These are phyloP conservation scores for Paraurostyla sp. DNA, from an alignment of 73 alveolate genomes.

Conservation along the genomic window DNA sequence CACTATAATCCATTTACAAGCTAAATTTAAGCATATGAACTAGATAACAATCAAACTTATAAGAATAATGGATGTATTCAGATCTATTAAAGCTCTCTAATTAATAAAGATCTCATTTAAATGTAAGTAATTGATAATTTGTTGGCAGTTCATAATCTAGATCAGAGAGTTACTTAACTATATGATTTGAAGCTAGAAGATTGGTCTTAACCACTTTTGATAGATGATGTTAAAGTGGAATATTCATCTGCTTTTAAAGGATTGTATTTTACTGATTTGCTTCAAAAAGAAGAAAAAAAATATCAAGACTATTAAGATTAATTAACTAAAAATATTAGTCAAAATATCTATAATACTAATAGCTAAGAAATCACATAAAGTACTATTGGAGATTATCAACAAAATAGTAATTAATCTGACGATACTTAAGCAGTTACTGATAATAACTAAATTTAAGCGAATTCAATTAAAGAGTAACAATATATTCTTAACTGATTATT, in stretches of 20 bases:
- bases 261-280: slow-evolving; percentile 5
- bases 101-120: neutral
- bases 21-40: slow-evolving; percentile 17
- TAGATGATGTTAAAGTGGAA: neutral
- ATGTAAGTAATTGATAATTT: slow-evolving; percentile 53
- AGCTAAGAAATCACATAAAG: neutral
- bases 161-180: neutral
- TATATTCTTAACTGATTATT: neutral
- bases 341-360: neutral
- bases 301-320: neutral
- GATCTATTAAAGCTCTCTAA: neutral
- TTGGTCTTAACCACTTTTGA: slow-evolving; percentile 5
- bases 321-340: neutral
- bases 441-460: neutral
- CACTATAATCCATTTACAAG: slow-evolving; percentile 36
- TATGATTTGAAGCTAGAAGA: slow-evolving; percentile 52
- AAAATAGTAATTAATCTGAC: too few species aligned
- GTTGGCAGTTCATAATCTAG: slow-evolving; percentile 52
- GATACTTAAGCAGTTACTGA: too few species aligned
- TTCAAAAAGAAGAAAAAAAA: slow-evolving; percentile 1
- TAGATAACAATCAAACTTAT: slow-evolving; percentile 17
- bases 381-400: neutral
- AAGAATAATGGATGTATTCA: slow-evolving; percentile 4
- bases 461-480: neutral
- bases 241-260: neutral